Evolutionary conservation across 1,284 basidiomycete genomes (phyloP).

Genomic region (Tilletia setariae): DNA sequence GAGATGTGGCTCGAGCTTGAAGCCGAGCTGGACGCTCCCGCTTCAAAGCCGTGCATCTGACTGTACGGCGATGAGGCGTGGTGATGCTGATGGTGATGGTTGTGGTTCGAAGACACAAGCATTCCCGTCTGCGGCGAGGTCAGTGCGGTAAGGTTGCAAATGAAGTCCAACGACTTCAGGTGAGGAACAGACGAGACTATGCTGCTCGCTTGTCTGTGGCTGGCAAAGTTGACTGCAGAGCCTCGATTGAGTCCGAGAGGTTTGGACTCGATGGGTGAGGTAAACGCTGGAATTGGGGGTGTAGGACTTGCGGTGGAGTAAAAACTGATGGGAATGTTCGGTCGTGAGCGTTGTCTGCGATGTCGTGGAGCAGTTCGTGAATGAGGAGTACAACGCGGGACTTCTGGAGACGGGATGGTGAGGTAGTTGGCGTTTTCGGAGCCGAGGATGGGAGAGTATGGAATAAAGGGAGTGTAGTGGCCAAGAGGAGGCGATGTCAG

Average conservation of each 20-base stretch:
- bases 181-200: too few species aligned
- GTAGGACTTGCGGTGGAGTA: slow-evolving; percentile 1
- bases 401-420: not conserved
- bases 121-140: slow-evolving; percentile 11
- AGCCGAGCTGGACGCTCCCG: not conserved
- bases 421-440: slow-evolving; percentile 8
- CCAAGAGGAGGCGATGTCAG: slow-evolving; percentile 3
- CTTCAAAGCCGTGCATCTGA: slow-evolving; percentile 17
- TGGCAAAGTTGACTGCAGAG: not conserved
- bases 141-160: not conserved
- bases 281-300: not conserved
- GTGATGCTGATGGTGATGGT: not conserved
- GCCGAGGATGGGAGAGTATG: not conserved
- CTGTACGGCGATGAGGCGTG: slow-evolving; percentile 11
- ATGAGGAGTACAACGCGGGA: not conserved
- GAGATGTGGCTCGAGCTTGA: not conserved
- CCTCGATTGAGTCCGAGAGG: slow-evolving; percentile 1
- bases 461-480: not conserved
- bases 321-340: not conserved
- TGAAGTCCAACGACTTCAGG: not conserved
- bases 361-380: slow-evolving; percentile 2
- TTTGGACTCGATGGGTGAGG: slow-evolving; percentile 6
- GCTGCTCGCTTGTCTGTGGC: too few species aligned
- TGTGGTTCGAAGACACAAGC: slow-evolving; percentile 12
- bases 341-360: slow-evolving; percentile 11